These are phyloP conservation scores for Macrophomina tecta DNA, from an alignment of 2,329 filamentous ascomycete genomes.

Conservation along the genomic window DNA sequence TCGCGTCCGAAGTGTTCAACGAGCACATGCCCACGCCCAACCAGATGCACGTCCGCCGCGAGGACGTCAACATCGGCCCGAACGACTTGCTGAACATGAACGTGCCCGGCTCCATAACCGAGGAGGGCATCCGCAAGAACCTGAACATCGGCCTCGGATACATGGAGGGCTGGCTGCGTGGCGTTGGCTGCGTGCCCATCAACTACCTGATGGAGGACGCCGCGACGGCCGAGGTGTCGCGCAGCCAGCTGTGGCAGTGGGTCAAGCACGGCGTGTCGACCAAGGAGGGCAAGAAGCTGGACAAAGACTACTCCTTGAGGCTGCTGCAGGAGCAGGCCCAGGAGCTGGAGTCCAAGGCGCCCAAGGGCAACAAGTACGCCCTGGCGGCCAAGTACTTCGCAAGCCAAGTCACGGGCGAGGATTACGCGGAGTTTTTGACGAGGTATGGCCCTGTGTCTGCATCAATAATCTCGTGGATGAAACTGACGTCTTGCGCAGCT, in stretches of 20 bases:
- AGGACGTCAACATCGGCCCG: conserved; percentile 83
- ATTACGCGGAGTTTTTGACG: conserved; percentile 96
- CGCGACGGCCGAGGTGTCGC: conserved; percentile 93
- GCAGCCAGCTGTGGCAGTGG: conserved; percentile 98
- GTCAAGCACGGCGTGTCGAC: conserved; percentile 75
- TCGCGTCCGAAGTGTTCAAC: conserved; percentile 94
- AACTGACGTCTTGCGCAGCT: conserved; percentile 53
- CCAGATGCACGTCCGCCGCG: conserved; percentile 87
- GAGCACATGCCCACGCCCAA: conserved; percentile 98
- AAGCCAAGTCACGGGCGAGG: conserved; percentile 91
- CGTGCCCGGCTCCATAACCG: conserved; percentile 87
- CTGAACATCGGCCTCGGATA: conserved; percentile 95
- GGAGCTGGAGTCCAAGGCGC: conserved; percentile 73
- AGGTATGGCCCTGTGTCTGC: conserved; percentile 67
- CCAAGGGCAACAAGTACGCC: conserved; percentile 89
- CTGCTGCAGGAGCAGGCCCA: conserved; percentile 86
- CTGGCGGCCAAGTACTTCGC: conserved; percentile 93
- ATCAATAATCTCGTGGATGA: conserved; percentile 25
- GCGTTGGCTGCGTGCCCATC: conserved; percentile 94
- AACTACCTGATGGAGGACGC: conserved; percentile 99
- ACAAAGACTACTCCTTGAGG: conserved; percentile 88
- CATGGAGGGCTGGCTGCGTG: conserved; percentile 98
- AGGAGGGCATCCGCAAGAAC: conserved; percentile 96
- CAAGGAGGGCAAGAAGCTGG: conserved; percentile 86
- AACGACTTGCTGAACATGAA: conserved; percentile 99